phyloP scores from a whole-genome alignment of 306 rosid genomes.

The Cucurbita ficifolia region DNA sequence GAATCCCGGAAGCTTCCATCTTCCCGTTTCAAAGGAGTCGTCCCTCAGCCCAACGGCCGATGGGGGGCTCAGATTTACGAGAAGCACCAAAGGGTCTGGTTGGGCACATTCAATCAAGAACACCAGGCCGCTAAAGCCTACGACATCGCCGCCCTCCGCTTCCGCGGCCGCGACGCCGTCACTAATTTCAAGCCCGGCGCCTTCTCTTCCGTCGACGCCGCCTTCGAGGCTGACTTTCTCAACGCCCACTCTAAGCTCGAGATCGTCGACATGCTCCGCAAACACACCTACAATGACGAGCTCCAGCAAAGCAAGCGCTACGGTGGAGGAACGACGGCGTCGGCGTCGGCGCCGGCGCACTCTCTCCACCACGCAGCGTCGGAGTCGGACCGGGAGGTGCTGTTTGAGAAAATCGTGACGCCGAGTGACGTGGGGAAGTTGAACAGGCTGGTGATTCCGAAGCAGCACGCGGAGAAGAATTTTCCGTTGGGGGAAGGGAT shows the following conservation, averaged over 20 bases:
- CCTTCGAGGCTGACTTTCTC: slow-evolving; percentile 11
- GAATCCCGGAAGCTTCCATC: slow-evolving; percentile 21
- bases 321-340: background rate
- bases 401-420: slow-evolving; percentile 31
- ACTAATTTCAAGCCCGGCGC: slow-evolving; percentile 10
- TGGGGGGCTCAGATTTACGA: slow-evolving; percentile 42
- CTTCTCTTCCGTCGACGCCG: background rate
- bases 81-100: slow-evolving; percentile 32
- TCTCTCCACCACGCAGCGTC: background rate
- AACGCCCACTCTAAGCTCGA: slow-evolving; percentile 29
- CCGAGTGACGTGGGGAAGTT: slow-evolving; percentile 36
- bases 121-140: slow-evolving; percentile 31
- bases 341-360: no score
- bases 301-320: slow-evolving; percentile 17
- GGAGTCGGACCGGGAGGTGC: background rate
- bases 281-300: slow-evolving; percentile 23
- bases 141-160: slow-evolving; percentile 22
- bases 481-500: slow-evolving; percentile 12
- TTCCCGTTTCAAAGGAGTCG: slow-evolving; percentile 29
- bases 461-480: slow-evolving; percentile 28
- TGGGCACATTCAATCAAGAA: slow-evolving; percentile 27
- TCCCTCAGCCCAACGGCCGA: slow-evolving; percentile 32
- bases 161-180: slow-evolving; percentile 21
- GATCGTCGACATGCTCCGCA: slow-evolving; percentile 34
- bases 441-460: slow-evolving; percentile 29